These are phyloP conservation scores for Chalaropsis ovoidea DNA, from an alignment of 2,329 filamentous ascomycete genomes.

Conservation along the genomic window DNA sequence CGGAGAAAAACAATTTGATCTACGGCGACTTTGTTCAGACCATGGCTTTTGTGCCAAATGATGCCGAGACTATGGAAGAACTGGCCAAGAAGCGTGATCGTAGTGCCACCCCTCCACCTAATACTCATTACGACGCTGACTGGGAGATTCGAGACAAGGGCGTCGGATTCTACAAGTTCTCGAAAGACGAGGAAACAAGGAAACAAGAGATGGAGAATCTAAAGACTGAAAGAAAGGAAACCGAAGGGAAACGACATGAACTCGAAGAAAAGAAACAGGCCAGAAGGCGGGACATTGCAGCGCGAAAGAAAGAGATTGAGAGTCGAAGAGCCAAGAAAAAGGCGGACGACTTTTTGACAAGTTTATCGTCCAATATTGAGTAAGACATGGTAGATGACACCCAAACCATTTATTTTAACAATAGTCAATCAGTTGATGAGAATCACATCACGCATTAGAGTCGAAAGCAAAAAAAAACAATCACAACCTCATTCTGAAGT, in stretches of 20 bases:
- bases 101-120: slow-evolving; percentile 67
- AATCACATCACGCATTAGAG: too few relatives aligned
- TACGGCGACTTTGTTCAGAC: slow-evolving; percentile 77
- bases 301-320: slow-evolving; percentile 52
- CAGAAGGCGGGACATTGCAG: slow-evolving; percentile 54
- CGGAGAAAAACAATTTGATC: slow-evolving; percentile 38
- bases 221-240: slow-evolving; percentile 55
- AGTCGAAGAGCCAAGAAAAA: slow-evolving; percentile 52
- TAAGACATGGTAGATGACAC: not conserved
- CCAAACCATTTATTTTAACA: too few relatives aligned
- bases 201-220: slow-evolving; percentile 64
- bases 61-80: slow-evolving; percentile 62
- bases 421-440: too few relatives aligned
- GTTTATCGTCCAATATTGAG: slow-evolving; percentile 32
- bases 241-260: slow-evolving; percentile 46
- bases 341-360: slow-evolving; percentile 63
- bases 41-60: slow-evolving; percentile 69
- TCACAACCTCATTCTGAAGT: not conserved
- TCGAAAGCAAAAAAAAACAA: not conserved
- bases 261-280: slow-evolving; percentile 46
- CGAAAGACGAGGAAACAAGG: slow-evolving; percentile 57
- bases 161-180: slow-evolving; percentile 86
- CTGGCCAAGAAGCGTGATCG: slow-evolving; percentile 69
- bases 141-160: slow-evolving; percentile 79
- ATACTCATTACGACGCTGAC: slow-evolving; percentile 75